A percentile compares a stretch with the other conserved stretches of the same genome.
Conservation (phyloP, 306 rosid species). For the Lupinus albus region DNA sequence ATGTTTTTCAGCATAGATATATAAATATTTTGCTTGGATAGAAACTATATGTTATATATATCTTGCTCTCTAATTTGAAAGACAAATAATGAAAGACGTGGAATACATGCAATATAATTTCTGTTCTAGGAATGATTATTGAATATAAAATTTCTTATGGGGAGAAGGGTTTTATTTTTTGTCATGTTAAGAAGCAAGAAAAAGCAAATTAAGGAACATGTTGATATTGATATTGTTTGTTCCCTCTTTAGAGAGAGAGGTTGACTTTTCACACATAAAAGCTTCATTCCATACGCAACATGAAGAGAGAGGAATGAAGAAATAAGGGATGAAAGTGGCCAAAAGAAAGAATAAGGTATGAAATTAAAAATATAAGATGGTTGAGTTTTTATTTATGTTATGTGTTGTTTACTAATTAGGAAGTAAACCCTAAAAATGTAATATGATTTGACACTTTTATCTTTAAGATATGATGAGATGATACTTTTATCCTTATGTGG, state of each 20-base stretch:
- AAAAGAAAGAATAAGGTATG: slow-evolving; percentile 10
- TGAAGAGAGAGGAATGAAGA: slow-evolving; percentile 24
- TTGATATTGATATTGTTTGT: slow-evolving; percentile 45
- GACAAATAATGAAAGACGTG: slow-evolving; percentile 21
- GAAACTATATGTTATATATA: no score
- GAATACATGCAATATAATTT: slow-evolving; percentile 35
- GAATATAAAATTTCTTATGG: slow-evolving; percentile 10
- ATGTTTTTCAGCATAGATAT: slow-evolving; percentile 19
- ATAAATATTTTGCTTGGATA: not conserved
- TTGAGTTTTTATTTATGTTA: no score
- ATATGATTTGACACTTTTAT: no score
- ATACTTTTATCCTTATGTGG: no score
- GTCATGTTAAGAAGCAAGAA: slow-evolving; percentile 45
- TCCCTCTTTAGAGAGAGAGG: slow-evolving; percentile 53
- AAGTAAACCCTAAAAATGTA: no score
- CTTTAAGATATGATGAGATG: no score
- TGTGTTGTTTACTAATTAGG: no score
- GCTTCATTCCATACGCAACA: slow-evolving; percentile 67
- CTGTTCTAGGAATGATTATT: not conserved
- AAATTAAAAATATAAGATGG: no score
- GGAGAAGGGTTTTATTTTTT: slow-evolving; percentile 40
- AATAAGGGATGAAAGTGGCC: not conserved
- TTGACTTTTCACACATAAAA: slow-evolving; percentile 81
- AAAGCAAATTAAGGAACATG: slow-evolving; percentile 45
- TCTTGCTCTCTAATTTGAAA: not conserved